A percentile compares a stretch with the other conserved stretches of the same genome.
These are phyloP conservation scores for Quercus parvula DNA, from an alignment of 306 rosid genomes.

Conservation along the genomic window DNA sequence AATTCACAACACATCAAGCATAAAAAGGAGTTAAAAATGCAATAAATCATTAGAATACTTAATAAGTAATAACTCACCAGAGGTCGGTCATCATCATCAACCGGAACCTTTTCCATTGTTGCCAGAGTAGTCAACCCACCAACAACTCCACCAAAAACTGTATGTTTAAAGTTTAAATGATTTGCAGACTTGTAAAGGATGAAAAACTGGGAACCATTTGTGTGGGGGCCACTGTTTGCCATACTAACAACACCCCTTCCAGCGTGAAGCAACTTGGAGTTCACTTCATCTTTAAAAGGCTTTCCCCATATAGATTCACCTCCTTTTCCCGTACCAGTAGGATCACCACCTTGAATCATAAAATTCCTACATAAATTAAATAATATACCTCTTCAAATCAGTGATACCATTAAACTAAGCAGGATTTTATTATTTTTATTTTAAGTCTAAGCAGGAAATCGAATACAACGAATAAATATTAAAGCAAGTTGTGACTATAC, in stretches of 20 bases:
- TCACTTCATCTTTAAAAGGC: constrained; percentile 85
- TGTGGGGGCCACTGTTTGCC: constrained; percentile 99
- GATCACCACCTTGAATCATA: constrained; percentile 99
- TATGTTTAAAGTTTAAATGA: constrained; percentile 92
- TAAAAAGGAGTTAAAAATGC: neutral
- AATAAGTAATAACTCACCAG: constrained; percentile 47
- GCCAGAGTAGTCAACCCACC: constrained; percentile 92
- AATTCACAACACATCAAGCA: neutral
- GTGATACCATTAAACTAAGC: constrained; percentile 3
- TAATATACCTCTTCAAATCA: neutral
- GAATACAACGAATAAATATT: neutral
- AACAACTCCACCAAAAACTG: constrained; percentile 88
- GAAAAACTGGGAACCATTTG: constrained; percentile 96
- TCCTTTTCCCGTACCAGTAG: constrained; percentile 91
- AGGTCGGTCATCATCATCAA: constrained; percentile 84
- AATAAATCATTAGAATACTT: constrained; percentile 5
- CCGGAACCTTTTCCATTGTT: constrained; percentile 87
- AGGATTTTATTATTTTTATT: neutral
- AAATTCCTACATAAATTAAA: constrained; percentile 61
- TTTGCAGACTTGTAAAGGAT: constrained; percentile 90
- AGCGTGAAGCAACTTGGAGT: constrained; percentile 91
- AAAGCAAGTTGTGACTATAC: constrained; percentile 31
- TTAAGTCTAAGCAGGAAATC: neutral
- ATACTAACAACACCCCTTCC: constrained; percentile 96
- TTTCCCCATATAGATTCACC: constrained; percentile 98